Conservation (phyloP, 176 grass and related monocot species). For the Aegilops speltoides region DNA sequence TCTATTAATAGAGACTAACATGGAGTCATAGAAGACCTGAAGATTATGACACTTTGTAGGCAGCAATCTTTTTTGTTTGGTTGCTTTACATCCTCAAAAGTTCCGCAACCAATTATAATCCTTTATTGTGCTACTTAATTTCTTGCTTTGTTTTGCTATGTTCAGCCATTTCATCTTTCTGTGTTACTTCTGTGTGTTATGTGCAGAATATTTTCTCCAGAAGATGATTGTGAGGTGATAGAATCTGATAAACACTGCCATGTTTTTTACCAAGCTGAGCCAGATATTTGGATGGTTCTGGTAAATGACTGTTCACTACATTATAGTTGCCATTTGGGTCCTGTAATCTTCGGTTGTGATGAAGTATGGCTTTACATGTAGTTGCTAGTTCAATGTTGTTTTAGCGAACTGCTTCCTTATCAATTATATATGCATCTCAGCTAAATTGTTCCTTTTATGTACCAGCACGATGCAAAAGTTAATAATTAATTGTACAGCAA, state of each 20-base stretch:
- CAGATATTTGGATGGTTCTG: constrained; percentile 99
- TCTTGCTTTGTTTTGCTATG: background rate
- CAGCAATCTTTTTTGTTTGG: background rate
- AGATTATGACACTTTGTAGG: background rate
- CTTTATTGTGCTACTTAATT: background rate
- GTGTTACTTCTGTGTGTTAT: constrained; percentile 21
- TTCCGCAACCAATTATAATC: background rate
- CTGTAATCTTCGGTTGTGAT: background rate
- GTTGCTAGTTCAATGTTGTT: background rate
- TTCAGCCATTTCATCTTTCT: constrained; percentile 1
- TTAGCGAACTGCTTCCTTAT: background rate
- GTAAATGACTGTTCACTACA: constrained; percentile 39
- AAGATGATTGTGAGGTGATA: constrained; percentile 85
- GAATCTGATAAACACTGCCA: constrained; percentile 92
- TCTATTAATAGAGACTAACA: constrained; percentile 1
- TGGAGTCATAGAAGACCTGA: background rate
- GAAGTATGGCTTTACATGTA: background rate
- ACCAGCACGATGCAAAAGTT: background rate
- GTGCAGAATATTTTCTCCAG: constrained; percentile 95
- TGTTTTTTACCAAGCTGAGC: constrained; percentile 86
- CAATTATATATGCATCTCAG: background rate
- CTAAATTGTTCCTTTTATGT: background rate
- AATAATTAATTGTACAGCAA: background rate
- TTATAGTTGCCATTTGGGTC: background rate
- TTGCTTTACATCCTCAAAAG: background rate